phyloP scores from a whole-genome alignment of 768 basidiomycete genomes.

The Suillus discolor region DNA sequence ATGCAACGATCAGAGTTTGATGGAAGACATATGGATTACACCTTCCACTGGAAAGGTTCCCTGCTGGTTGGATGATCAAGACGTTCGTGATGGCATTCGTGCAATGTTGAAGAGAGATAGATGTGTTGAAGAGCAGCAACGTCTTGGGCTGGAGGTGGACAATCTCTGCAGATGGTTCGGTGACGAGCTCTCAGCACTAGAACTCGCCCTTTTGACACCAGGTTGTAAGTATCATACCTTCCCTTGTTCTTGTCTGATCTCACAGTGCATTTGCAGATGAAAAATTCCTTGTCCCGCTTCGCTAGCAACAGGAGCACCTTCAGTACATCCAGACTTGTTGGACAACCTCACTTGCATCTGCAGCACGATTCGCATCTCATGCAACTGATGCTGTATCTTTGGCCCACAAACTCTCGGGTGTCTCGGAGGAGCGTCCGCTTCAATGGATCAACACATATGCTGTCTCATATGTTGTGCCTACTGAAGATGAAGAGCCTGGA shows the following conservation, averaged over 20 bases:
- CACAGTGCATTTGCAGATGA: constrained; percentile 8
- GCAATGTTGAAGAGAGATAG: constrained; percentile 14
- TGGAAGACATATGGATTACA: constrained; percentile 40
- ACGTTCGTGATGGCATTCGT: constrained; percentile 8
- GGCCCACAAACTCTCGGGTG: neutral
- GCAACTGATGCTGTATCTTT: neutral
- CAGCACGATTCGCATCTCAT: neutral
- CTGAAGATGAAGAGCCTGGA: neutral
- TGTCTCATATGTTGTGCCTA: neutral
- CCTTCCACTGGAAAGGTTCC: constrained; percentile 15
- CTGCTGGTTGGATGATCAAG: constrained; percentile 13
- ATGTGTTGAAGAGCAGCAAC: neutral
- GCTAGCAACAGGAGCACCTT: constrained; percentile 14
- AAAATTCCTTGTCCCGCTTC: neutral
- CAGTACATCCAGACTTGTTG: constrained; percentile 18
- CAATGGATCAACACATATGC: neutral
- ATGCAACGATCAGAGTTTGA: constrained; percentile 19
- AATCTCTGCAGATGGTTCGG: neutral
- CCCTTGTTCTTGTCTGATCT: neutral
- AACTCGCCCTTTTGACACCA: constrained; percentile 8
- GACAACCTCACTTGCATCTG: constrained; percentile 13
- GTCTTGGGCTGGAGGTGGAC: neutral
- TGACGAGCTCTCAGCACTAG: neutral
- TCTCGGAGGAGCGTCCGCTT: neutral
- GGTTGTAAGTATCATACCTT: constrained; percentile 8